Evolutionary conservation across 2,329 filamentous ascomycete species (phyloP).

Genomic region (Pestalotiopsis sp.): DNA sequence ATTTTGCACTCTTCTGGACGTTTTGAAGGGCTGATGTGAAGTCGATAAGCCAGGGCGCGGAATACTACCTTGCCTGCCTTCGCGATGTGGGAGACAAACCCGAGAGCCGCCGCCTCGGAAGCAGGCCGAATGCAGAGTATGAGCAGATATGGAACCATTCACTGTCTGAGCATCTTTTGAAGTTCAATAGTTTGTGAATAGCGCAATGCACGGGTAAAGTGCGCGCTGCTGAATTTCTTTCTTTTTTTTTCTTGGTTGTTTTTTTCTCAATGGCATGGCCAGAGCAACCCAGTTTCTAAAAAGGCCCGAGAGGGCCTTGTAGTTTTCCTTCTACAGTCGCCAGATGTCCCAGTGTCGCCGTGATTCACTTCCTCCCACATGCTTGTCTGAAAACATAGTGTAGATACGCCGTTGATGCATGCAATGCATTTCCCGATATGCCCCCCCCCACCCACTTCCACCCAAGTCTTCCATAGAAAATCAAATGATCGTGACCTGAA

Average conservation of each 20-base stretch:
- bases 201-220: background rate
- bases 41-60: no score
- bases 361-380: background rate
- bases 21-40: no score
- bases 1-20: no score
- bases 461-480: background rate
- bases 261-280: background rate
- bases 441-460: background rate
- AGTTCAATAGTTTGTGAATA: background rate
- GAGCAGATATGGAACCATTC: background rate
- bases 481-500: slow-evolving; percentile 5
- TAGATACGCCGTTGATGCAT: background rate
- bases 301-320: background rate
- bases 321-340: background rate
- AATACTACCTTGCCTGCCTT: background rate
- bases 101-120: background rate
- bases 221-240: background rate
- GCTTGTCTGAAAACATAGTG: background rate
- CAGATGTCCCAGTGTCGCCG: background rate
- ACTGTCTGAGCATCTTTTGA: background rate
- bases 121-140: background rate
- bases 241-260: background rate
- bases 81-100: background rate
- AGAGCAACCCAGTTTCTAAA: background rate
- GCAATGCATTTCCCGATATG: background rate